Evolutionary conservation across 1,284 basidiomycete species (phyloP).

Genomic region (Papiliotrema fonsecae): DNA sequence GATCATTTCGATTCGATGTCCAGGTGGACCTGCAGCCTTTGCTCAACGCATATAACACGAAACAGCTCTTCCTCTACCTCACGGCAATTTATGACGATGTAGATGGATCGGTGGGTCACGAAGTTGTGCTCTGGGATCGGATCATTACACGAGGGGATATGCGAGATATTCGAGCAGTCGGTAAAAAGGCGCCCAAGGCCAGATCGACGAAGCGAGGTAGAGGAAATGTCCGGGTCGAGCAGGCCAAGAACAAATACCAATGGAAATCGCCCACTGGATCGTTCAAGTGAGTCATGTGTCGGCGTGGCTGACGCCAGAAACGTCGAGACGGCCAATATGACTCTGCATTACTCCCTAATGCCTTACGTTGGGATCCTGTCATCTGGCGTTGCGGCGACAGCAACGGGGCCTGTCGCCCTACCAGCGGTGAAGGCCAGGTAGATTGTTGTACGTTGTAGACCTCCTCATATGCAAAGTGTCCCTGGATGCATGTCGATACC

Average conservation of each 20-base stretch:
- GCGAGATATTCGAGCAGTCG: constrained; percentile 37
- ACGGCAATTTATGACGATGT: constrained; percentile 41
- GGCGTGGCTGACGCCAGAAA: constrained; percentile 17
- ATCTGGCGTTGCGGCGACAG: constrained; percentile 43
- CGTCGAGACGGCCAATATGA: constrained; percentile 41
- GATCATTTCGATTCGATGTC: constrained; percentile 43
- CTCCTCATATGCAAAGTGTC: too few relatives aligned
- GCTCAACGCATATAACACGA: constrained; percentile 49
- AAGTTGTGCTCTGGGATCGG: constrained; percentile 49
- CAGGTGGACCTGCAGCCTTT: constrained; percentile 44
- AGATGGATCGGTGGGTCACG: constrained; percentile 18
- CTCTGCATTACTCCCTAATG: constrained; percentile 48
- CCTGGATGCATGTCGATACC: too few relatives aligned
- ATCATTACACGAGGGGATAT: constrained; percentile 40
- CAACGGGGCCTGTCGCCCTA: constrained; percentile 28
- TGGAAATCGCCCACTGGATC: constrained; percentile 42
- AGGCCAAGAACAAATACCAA: constrained; percentile 39
- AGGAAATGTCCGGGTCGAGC: constrained; percentile 37
- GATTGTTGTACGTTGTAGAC: not conserved
- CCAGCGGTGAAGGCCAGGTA: constrained; percentile 24
- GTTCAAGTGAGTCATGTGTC: constrained; percentile 40
- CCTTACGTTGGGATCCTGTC: constrained; percentile 48
- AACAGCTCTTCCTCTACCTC: constrained; percentile 49
- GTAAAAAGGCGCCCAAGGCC: constrained; percentile 17
- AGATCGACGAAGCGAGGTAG: constrained; percentile 16